Evolutionary conservation across 805 yeast species (phyloP), one percentile per base, ranked within the genome.

Genomic region (Starmerella davenportii): DNA sequence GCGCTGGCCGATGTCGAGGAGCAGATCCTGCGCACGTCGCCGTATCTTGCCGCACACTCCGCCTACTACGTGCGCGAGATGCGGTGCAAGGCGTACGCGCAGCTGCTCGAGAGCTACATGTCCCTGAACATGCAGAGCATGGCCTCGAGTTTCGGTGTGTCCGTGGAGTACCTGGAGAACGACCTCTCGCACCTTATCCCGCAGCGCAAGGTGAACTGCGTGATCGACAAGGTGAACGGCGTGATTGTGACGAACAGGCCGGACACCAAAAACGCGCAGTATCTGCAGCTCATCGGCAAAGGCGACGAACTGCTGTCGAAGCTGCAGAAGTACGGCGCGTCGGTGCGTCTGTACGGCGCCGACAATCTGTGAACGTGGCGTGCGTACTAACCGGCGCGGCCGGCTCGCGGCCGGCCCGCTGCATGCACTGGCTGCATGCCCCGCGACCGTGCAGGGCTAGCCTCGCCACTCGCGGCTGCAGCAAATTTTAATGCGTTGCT

Each of bases 211-310:
- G 69, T 90, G 56, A 87, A 85, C 62, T 90, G 98, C 62, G 85
- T 90, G 37, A 82, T 90, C 54, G 98, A 90, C 58, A 73, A 81
- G 54, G 96, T 90, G 37, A 81, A 84, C 58, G 96, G 65, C 21
- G 81, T 90, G 44, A 80, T 90, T 46, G 92, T 81, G 57, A 90
- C 98, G 15, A 90, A 84, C 60, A 70, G 96, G 49, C 95, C 95
- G 2, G 98, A 90, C 58, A 84, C 79, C 62, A 90, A 90, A 62
- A 87, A 90, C 56, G 79, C 81, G 40, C 96, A 87, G 61, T 90
- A 85, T 59, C 93, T 84, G 56, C 59, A 66, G 45, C 68, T 90
- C 52, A 75, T 90, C 52, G 84, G 81, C 59, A 92, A 78, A 56
- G 96, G 98, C 45, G 98, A 90, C 55, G 73, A 76, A 2, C 66